Percentiles rank a stretch among this genome's conserved stretches.
phyloP scores from a whole-genome alignment of 1,284 basidiomycete species.

The Irpex sp. region DNA sequence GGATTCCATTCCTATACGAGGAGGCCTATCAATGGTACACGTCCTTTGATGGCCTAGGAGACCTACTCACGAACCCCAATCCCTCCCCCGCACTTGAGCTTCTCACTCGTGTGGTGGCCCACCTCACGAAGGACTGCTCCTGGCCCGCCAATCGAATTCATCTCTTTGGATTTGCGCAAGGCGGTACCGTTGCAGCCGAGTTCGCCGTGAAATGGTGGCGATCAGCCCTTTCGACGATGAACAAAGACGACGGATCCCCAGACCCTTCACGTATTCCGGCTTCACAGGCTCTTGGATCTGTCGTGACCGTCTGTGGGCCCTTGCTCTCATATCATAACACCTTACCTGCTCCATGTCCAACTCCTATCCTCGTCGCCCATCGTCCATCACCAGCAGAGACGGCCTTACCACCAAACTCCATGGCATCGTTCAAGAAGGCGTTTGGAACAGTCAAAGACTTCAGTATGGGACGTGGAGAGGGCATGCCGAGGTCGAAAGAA shows the following conservation, averaged over 20 bases:
- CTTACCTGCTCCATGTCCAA: constrained; percentile 43
- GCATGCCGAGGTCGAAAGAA: constrained; percentile 73
- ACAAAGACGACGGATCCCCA: constrained; percentile 14
- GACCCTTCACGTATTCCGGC: constrained; percentile 9
- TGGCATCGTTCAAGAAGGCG: constrained; percentile 55
- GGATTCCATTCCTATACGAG: constrained; percentile 81
- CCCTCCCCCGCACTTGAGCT: constrained; percentile 64
- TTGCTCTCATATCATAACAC: constrained; percentile 78
- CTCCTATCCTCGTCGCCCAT: constrained; percentile 64
- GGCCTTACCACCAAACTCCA: constrained; percentile 39
- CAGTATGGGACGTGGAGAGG: constrained; percentile 40
- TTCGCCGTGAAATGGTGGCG: constrained; percentile 52
- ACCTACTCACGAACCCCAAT: constrained; percentile 66
- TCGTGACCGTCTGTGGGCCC: constrained; percentile 68
- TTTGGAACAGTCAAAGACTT: constrained; percentile 51
- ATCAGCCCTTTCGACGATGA: constrained; percentile 28
- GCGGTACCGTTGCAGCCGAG: constrained; percentile 79
- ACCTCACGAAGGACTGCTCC: constrained; percentile 55
- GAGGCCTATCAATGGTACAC: constrained; percentile 86
- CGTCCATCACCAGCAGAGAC: constrained; percentile 45
- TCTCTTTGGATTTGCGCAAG: constrained; percentile 88
- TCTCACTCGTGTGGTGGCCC: constrained; percentile 49
- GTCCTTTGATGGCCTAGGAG: constrained; percentile 79
- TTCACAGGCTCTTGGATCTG: constrained; percentile 51
- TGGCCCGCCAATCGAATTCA: constrained; percentile 76